Evolutionary conservation across 2,329 filamentous ascomycete genomes (phyloP), one percentile per base, ranked within the genome.

Genomic region (Trichoderma harzianum): DNA sequence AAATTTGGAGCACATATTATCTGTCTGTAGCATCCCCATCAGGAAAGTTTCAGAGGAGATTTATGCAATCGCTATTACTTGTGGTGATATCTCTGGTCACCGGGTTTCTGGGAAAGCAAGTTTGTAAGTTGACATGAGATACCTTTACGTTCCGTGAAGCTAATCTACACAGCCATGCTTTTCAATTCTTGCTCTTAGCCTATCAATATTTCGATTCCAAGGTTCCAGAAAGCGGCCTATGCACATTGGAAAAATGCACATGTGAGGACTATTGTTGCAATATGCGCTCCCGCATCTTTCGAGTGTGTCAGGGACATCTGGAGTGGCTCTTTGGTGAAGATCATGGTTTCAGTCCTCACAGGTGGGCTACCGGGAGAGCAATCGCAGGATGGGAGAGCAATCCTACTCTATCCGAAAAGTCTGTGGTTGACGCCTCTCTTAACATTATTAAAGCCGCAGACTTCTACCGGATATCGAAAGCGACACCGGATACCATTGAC

Each of bases 31-130:
- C 47, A 55, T 66, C 14, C 43, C 43, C 0, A 4, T 26, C 6
- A 14, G n/a, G 2, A 47, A 11, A 11, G 21, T 16, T 3, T 12
- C 12, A 18, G 10, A n/a, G 1, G 7, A 21, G 5, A 30, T 26
- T 26, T 16, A 30, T 11, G 7, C 43, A 36, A 26, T n/a, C 18
- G 63, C 43, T 2, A 5, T 66, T 1, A 66, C 63, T 6, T 66
- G 63, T 55, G 63, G 63, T 26, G 63, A 66, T 36, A 11, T 66
- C 7, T 66, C 63, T 7, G 63, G 63, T 18, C 63, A 66, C n/a
- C 63, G 63, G 1, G 14, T 66, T 55, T 14, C 47, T 36, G 8
- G 26, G 12, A 18, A 30, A 55, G 43, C 63, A 26, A 66, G 63
- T 28, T 66, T 66, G 63, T 66, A 36, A 66, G 63, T 34, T 12